Conservation (phyloP, 371 early-diverging fungal genomes). For the Chytridium lagenaria region DNA sequence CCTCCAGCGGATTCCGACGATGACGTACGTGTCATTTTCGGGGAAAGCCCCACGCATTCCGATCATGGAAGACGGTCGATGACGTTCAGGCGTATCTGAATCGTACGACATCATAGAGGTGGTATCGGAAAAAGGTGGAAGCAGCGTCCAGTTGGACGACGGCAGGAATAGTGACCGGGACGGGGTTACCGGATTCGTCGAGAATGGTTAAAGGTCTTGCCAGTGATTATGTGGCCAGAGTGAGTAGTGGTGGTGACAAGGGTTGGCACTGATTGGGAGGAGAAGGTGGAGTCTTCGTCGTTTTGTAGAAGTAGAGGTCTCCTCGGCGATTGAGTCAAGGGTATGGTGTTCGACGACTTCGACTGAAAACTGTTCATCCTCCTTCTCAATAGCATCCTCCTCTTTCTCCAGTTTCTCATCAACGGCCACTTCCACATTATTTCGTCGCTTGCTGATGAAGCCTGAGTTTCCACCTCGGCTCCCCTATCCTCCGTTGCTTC, state of each 20-base stretch:
- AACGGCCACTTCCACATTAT: too few species aligned
- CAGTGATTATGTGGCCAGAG: neutral
- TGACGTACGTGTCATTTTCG: neutral
- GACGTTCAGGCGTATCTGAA: neutral
- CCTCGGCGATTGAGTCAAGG: too few species aligned
- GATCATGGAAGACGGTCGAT: neutral
- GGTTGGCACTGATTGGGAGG: neutral
- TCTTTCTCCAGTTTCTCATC: too few species aligned
- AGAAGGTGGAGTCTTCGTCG: too few species aligned
- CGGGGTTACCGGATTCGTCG: neutral
- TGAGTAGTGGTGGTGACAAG: neutral
- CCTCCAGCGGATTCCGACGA: neutral
- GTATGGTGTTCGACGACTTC: too few species aligned
- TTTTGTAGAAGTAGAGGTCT: too few species aligned
- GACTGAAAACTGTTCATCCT: too few species aligned
- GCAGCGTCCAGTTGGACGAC: conserved; percentile 7
- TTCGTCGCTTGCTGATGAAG: too few species aligned
- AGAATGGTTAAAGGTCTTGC: conserved; percentile 12
- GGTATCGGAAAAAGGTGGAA: conserved; percentile 12
- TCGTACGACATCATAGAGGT: conserved; percentile 26
- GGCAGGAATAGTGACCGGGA: conserved; percentile 3
- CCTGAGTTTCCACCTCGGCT: too few species aligned
- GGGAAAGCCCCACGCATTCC: neutral
- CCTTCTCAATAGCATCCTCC: too few species aligned
- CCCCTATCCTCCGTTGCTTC: too few species aligned